phyloP scores from a whole-genome alignment of 1,139 yeast species.

The Diutina catenulata region DNA sequence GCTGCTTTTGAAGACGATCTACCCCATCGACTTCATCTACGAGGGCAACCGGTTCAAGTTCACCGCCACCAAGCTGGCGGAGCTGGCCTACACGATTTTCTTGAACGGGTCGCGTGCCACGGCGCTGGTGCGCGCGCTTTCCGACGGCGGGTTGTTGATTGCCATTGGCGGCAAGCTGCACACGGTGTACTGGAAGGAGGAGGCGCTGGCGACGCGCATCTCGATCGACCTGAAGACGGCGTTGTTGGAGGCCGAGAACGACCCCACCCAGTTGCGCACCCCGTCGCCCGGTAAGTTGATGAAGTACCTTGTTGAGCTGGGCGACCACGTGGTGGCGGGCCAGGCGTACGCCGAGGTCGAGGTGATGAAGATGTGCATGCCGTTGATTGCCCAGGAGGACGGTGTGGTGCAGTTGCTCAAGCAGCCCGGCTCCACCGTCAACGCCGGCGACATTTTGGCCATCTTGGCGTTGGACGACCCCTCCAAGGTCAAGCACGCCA shows the following conservation, averaged over 20 bases:
- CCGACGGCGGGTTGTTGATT: conserved; percentile 89
- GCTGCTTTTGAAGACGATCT: conserved; percentile 70
- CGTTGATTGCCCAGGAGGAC: conserved; percentile 80
- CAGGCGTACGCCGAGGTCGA: conserved; percentile 97
- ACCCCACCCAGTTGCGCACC: conserved; percentile 95
- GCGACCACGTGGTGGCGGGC: conserved; percentile 86
- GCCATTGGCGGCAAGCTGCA: conserved; percentile 90
- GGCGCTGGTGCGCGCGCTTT: conserved; percentile 74
- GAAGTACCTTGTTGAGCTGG: conserved; percentile 85
- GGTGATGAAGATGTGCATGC: conserved; percentile 98
- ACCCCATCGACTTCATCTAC: conserved; percentile 88
- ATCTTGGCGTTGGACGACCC: conserved; percentile 93
- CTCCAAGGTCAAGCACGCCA: conserved; percentile 91
- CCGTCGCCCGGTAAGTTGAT: conserved; percentile 98
- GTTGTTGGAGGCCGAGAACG: conserved; percentile 85
- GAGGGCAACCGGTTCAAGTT: conserved; percentile 90
- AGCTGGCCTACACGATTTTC: conserved; percentile 75
- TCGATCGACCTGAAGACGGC: conserved; percentile 95
- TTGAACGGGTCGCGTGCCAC: conserved; percentile 87
- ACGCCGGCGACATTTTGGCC: conserved; percentile 95
- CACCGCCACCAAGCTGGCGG: conserved; percentile 87
- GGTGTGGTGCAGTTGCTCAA: conserved; percentile 88
- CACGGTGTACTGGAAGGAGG: conserved; percentile 95
- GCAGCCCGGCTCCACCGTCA: conserved; percentile 96
- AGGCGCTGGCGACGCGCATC: conserved; percentile 89